Evolutionary conservation across 2,329 filamentous ascomycete genomes (phyloP), one percentile per base, ranked within the genome.

Genomic region (Orbilia blumenaviensis): DNA sequence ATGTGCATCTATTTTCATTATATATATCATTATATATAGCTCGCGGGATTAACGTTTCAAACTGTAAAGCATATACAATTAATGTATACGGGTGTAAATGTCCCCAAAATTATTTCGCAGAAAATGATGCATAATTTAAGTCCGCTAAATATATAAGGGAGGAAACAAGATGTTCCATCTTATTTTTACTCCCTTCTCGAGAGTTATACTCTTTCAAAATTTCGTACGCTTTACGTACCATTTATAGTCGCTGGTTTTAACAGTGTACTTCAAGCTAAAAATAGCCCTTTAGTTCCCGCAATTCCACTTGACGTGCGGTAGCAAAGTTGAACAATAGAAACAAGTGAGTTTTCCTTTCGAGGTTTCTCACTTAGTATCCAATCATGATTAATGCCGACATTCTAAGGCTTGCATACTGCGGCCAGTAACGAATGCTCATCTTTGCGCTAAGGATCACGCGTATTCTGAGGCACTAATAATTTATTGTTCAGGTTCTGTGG

Each of bases 71-170:
- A 23, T 23, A 23, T 46, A 46, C 23, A 10, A 46, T 46, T 23
- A 23, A 46, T 16, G 58, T 36, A 32, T 25, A 27, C 4, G 16
- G 12, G 12, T 32, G 14, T 50, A 50, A 50, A 50, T 50, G 46
- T 50, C 23, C 46, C 46, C 46, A 29, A 50, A 50, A 2, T n/a
- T 50, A 50, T 8, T 14, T 50, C 21, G 46, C 46, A n/a, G 46
- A 29, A 50, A 50, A 50, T 50, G 46, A 50, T 29, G 46, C 9
- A 29, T 50, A 50, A 29, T 50, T 50, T 23, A 50, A 50, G 46
- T 50, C 46, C 46, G 46, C 46, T 4, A 14, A n/a, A 3, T 29
- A 29, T 50, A 50, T 29, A 50, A 27, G 46, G 46, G 46, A 8
- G 46, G 23, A 10, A 50, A 50, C 46, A 8, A 29, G 46, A 10